A percentile compares a stretch with the other conserved stretches of the same genome.
These are phyloP conservation scores for Leccinum broughii DNA, from an alignment of 768 basidiomycete species.

Conservation along the genomic window DNA sequence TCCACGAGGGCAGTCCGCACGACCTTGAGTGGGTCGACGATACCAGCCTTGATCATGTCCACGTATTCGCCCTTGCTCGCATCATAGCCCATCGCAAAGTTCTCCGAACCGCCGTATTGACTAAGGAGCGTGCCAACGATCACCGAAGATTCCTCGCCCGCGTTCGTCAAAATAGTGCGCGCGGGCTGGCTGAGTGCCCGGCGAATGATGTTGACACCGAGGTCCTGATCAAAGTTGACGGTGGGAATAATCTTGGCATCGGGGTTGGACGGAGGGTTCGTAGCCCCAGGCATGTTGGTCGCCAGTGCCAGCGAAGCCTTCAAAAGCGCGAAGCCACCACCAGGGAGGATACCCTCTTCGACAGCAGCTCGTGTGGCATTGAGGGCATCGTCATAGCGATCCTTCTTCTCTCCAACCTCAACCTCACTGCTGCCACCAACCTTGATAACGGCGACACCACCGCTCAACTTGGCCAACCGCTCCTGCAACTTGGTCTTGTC, in stretches of 20 bases:
- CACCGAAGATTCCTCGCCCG: constrained; percentile 91
- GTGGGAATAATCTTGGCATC: constrained; percentile 74
- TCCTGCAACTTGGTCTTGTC: constrained; percentile 96
- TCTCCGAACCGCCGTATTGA: constrained; percentile 67
- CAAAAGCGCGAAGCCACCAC: constrained; percentile 91
- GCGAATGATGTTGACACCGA: constrained; percentile 91
- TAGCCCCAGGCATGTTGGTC: constrained; percentile 49
- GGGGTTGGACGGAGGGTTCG: constrained; percentile 49
- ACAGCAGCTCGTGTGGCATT: constrained; percentile 98
- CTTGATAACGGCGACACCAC: constrained; percentile 98
- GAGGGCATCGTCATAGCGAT: constrained; percentile 94
- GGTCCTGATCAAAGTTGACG: constrained; percentile 95
- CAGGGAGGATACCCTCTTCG: constrained; percentile 97
- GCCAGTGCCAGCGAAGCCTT: constrained; percentile 76
- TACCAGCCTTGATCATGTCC: constrained; percentile 93
- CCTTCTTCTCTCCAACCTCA: constrained; percentile 99
- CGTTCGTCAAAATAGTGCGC: constrained; percentile 88
- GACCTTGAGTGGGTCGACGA: constrained; percentile 95
- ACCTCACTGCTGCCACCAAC: constrained; percentile 94
- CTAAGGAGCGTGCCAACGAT: constrained; percentile 85
- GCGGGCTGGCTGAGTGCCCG: constrained; percentile 82
- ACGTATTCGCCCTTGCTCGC: constrained; percentile 89
- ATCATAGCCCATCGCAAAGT: constrained; percentile 88
- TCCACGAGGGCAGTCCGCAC: constrained; percentile 76
- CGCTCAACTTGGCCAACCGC: constrained; percentile 92